Conservation (phyloP, 2,329 filamentous ascomycete species). For the Geosmithia morbida region DNA sequence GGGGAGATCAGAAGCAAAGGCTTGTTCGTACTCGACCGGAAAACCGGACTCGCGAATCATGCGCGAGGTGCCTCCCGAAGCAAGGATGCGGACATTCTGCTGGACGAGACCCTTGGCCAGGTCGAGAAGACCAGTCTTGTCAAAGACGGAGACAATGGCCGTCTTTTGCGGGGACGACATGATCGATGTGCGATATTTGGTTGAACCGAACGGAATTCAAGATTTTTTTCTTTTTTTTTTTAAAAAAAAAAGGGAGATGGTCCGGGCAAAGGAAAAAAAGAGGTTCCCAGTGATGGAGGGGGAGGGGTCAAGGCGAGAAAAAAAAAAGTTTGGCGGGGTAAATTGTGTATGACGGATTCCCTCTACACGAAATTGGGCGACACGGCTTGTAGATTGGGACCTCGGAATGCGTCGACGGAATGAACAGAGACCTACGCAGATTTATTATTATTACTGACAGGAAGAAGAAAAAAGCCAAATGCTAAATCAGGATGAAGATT, state of each 20-base stretch:
- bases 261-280: not conserved
- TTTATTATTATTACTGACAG: too few species aligned
- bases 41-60: constrained; percentile 96
- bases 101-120: constrained; percentile 80
- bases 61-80: constrained; percentile 87
- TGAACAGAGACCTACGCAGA: too few species aligned
- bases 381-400: not conserved
- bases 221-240: too few species aligned
- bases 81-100: constrained; percentile 82
- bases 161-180: constrained; percentile 36
- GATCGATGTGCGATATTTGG: constrained; percentile 3
- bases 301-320: not conserved
- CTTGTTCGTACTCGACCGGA: constrained; percentile 63
- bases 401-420: not conserved
- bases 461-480: too few species aligned
- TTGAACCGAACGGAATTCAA: not conserved
- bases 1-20: too few species aligned
- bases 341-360: not conserved
- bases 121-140: constrained; percentile 93
- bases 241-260: not conserved
- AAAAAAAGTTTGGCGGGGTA: constrained; percentile 2
- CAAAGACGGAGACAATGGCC: constrained; percentile 95
- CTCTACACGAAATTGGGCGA: too few species aligned
- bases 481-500: too few species aligned
- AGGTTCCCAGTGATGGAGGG: not conserved